Evolutionary conservation across 2,329 filamentous ascomycete species (phyloP), one percentile per base, ranked within the genome.

Genomic region (Cercospora sojina): DNA sequence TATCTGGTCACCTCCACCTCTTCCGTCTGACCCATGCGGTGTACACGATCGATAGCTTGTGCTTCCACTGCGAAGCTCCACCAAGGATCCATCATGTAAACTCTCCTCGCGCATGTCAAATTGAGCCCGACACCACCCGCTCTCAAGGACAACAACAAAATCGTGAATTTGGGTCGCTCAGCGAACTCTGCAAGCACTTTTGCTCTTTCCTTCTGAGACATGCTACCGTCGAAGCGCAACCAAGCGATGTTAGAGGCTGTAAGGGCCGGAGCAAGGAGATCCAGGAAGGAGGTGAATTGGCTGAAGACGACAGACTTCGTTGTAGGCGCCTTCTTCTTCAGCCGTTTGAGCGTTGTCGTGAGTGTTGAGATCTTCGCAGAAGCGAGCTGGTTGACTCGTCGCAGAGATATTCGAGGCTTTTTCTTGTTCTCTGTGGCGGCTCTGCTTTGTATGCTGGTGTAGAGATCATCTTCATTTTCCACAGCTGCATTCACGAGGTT

Each of bases 81-180:
- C 95, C 95, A 99, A 0, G 95, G 95, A 79, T 99, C 95, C 95
- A 99, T 98, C 91, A 99, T 96, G 81, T 90, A 99, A 5, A 99
- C 96, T 62, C 91, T 84, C 70, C 90, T 92, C 5, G 95, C 95
- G 71, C 89, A 89, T 0, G 94, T 98, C 68, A 99, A 80, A 76
- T 99, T 99, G 51, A 99, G 83, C 0, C 95, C 95, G 0, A 99
- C 95, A 25, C 95, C 96, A 4, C 96, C 95, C 0, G 96, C 95
- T 20, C 92, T 86, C 64, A 99, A 82, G 73, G 90, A 94, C 60
- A 99, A 86, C 1, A 99, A 83, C 3, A 99, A 82, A 1, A 99
- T 87, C 2, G 86, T 86, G 25, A 92, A 91, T 58, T 85, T 87
- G 1, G 69, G 74, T 65, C 43, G 79, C 0, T 83, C 67, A 0